Evolutionary conservation across 768 basidiomycete genomes (phyloP), one percentile per base, ranked within the genome.

Genomic region (Lactarius indigo): DNA sequence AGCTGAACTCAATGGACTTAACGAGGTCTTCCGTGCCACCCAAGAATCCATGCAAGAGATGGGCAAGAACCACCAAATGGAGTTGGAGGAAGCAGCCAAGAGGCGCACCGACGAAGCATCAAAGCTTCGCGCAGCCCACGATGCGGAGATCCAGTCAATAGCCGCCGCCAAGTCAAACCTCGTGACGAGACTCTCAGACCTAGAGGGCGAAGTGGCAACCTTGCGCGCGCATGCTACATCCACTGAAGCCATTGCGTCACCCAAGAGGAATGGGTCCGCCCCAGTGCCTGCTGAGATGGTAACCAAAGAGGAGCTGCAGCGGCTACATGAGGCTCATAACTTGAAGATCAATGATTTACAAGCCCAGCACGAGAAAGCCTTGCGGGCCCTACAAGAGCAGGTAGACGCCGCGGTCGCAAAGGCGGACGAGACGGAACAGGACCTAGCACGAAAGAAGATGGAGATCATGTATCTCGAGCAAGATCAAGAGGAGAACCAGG

Each of bases 311-410:
- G 92, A 94, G 64, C 77, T 95, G 47, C 85, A 87, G 74, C 84
- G 82, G 72, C 77, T 91, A 73, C 90, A 94, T 69, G 89, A 92
- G 75, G 93, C 93, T 6, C 93, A 95, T 75, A 91, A 90, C 74
- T 80, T 89, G 68, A 94, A 89, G 79, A 74, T 95, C 70, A 79
- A 87, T 60, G 91, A 94, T 76, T 69, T 93, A 63, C 81, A 89
- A 74, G 86, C 87, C 18, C 84, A 83, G 26, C 85, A 90, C 72
- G 85, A 87, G 35, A 87, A 86, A 70, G 79, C 78, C 31, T 74
- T 86, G 57, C 84, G 83, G 70, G 79, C 71, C 44, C 62, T 88
- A 59, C 81, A 77, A 72, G 82, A 83, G 41, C 83, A 91, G 72
- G 80, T 92, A 9, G 86, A 88, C 41, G 76, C 75, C 12, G 78